phyloP scores from a whole-genome alignment of 306 rosid genomes.

The Prosopis cineraria region DNA sequence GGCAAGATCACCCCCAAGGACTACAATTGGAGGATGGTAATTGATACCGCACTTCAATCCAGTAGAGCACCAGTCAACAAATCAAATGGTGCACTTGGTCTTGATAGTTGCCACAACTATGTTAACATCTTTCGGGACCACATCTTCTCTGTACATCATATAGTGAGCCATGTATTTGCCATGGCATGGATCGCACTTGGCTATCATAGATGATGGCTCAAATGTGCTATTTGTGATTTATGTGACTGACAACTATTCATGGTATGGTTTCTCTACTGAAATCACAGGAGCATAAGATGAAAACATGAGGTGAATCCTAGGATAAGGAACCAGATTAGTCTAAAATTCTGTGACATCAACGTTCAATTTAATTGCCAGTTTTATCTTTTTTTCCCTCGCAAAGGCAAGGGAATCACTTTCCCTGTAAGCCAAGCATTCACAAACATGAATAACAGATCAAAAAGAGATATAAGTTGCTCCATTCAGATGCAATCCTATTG shows the following conservation, averaged over 20 bases:
- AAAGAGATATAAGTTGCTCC: conserved; percentile 5
- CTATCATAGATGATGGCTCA: conserved; percentile 92
- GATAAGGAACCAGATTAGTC: conserved; percentile 83
- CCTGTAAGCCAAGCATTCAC: conserved; percentile 33
- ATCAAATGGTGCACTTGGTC: conserved; percentile 83
- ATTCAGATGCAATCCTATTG: neutral
- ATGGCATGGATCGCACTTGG: conserved; percentile 82
- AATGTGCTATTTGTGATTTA: conserved; percentile 81
- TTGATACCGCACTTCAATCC: conserved; percentile 88
- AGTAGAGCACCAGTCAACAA: conserved; percentile 92
- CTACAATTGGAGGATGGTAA: conserved; percentile 86
- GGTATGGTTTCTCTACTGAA: conserved; percentile 86
- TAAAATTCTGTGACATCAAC: conserved; percentile 86
- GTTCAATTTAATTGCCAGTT: conserved; percentile 37
- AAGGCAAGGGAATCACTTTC: conserved; percentile 21
- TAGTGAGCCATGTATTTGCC: conserved; percentile 91
- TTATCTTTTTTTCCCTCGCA: neutral
- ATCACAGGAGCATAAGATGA: conserved; percentile 83
- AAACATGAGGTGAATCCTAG: conserved; percentile 88
- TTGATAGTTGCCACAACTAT: conserved; percentile 85
- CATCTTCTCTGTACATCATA: conserved; percentile 85
- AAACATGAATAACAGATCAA: neutral
- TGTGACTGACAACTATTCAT: conserved; percentile 79
- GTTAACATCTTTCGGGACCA: conserved; percentile 83
- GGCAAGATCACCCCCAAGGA: conserved; percentile 85